Evolutionary conservation across 495 filamentous ascomycete genomes (phyloP).

Genomic region (Neurospora sp.): DNA sequence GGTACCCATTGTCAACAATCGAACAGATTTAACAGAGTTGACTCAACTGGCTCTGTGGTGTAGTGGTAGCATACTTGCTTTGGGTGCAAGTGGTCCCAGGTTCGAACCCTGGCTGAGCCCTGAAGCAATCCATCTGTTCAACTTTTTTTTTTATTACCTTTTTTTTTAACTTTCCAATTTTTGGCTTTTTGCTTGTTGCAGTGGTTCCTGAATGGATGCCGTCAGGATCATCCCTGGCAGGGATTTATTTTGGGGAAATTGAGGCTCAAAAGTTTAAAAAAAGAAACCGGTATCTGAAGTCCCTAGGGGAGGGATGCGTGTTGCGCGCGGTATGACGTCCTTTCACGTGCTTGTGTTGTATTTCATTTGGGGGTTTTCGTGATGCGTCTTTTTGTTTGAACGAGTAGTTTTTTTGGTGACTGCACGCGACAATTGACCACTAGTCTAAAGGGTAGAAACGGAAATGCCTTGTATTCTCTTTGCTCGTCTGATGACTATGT

Average conservation of each 20-base stretch:
- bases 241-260: background rate
- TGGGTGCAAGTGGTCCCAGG: background rate
- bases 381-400: too few species aligned
- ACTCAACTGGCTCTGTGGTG: background rate
- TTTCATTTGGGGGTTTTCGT: too few species aligned
- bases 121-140: background rate
- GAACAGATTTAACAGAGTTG: background rate
- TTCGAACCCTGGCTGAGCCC: background rate
- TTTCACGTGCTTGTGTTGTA: too few species aligned
- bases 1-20: background rate
- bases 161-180: background rate
- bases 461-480: too few species aligned
- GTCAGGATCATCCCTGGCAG: background rate
- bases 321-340: too few species aligned
- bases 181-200: background rate
- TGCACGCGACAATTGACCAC: too few species aligned
- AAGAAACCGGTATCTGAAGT: background rate
- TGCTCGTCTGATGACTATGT: too few species aligned
- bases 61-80: slow-evolving; percentile 1
- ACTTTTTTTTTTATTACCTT: background rate
- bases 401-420: too few species aligned
- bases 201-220: background rate
- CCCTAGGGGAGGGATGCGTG: too few species aligned
- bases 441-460: too few species aligned
- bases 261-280: background rate